Conservation (phyloP, 768 basidiomycete genomes). For the Boletus speciosus region DNA sequence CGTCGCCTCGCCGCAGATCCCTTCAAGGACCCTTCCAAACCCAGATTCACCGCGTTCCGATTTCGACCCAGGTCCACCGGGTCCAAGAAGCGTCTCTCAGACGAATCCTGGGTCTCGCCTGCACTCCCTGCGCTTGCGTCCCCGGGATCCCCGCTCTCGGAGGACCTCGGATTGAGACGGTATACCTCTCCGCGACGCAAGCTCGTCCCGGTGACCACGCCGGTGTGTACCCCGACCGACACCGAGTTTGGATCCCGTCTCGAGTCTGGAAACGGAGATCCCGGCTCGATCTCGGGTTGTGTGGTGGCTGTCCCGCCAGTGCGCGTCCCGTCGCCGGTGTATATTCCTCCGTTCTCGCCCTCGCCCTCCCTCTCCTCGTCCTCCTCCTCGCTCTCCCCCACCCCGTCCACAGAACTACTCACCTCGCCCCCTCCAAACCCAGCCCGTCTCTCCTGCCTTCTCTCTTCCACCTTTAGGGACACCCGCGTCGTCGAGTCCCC, state of each 20-base stretch:
- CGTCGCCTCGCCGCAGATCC: conserved; percentile 3
- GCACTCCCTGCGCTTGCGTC: conserved; percentile 3
- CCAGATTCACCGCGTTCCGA: conserved; percentile 2
- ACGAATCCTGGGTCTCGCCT: conserved; percentile 27
- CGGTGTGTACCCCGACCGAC: conserved; percentile 19
- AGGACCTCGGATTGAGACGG: conserved; percentile 11
- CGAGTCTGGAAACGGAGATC: background rate
- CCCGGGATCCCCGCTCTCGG: conserved; percentile 8
- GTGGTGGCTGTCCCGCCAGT: conserved; percentile 7
- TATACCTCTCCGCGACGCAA: conserved; percentile 10
- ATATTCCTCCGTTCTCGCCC: conserved; percentile 20
- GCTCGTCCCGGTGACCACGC: conserved; percentile 17
- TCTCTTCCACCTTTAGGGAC: conserved; percentile 20
- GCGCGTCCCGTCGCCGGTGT: conserved; percentile 21
- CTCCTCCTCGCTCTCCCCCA: conserved; percentile 11
- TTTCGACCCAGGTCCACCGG: background rate
- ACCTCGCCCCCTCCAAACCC: background rate
- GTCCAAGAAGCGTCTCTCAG: conserved; percentile 22
- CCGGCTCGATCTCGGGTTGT: background rate
- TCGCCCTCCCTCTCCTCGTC: conserved; percentile 11
- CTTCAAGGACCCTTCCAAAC: conserved; percentile 11
- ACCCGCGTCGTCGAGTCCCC: conserved; percentile 1
- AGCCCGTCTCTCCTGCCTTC: conserved; percentile 19
- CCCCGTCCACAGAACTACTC: conserved; percentile 16
- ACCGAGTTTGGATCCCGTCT: conserved; percentile 17